Evolutionary conservation across 2,329 filamentous ascomycete species (phyloP).

Genomic region (Rhytidhysteron rufulum): DNA sequence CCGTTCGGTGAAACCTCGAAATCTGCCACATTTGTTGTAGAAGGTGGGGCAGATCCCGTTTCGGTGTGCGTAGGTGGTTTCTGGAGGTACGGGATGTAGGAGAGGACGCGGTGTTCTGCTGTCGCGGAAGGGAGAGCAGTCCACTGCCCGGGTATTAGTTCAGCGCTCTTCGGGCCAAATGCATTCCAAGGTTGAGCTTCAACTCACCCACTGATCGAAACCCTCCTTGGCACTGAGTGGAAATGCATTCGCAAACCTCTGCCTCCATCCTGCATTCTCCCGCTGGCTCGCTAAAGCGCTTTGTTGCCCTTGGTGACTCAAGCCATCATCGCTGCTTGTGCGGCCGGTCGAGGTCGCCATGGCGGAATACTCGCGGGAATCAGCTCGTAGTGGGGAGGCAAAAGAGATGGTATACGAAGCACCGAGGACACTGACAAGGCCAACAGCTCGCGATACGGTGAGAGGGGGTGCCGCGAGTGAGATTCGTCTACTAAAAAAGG

Average conservation of each 20-base stretch:
- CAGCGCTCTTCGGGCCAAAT: not conserved
- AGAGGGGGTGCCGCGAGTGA: constrained; percentile 17
- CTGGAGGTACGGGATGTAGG: constrained; percentile 76
- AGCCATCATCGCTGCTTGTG: constrained; percentile 13
- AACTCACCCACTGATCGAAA: constrained; percentile 80
- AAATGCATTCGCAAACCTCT: constrained; percentile 54
- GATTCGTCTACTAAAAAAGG: constrained; percentile 18
- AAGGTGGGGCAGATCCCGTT: constrained; percentile 53
- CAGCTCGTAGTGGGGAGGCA: constrained; percentile 23
- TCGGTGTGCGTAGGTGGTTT: constrained; percentile 66
- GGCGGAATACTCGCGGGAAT: constrained; percentile 19
- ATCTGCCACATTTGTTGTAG: constrained; percentile 37
- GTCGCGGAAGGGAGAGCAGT: constrained; percentile 72
- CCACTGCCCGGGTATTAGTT: constrained; percentile 59
- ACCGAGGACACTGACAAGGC: constrained; percentile 28
- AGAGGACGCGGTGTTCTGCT: constrained; percentile 85
- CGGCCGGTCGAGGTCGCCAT: constrained; percentile 24
- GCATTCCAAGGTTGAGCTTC: not conserved
- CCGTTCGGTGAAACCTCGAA: constrained; percentile 36
- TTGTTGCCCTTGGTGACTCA: constrained; percentile 36
- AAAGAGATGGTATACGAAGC: constrained; percentile 27
- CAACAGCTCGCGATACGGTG: constrained; percentile 16
- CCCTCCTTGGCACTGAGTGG: constrained; percentile 90
- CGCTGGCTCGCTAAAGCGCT: constrained; percentile 48
- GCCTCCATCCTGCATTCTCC: constrained; percentile 35